Percentiles rank a stretch among this genome's conserved stretches.
Evolutionary conservation across 257 asterid genomes (phyloP).

Genomic region (Thymus mandschuricus): DNA sequence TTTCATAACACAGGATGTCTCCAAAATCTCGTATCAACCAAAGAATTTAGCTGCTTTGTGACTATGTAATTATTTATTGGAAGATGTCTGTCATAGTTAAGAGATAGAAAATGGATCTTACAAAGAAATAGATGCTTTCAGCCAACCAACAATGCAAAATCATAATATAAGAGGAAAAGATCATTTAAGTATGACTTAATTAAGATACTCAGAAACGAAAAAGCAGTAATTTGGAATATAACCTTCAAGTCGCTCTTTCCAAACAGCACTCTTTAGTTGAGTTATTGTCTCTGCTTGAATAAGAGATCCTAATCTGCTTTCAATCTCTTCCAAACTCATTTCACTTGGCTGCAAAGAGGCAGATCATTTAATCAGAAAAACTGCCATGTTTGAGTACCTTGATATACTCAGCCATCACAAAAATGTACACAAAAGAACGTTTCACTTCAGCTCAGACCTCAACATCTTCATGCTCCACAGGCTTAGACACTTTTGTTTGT

Average conservation of each 20-base stretch:
- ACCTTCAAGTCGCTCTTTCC: constrained; percentile 99
- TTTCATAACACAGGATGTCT: not conserved
- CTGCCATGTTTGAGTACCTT: constrained; percentile 19
- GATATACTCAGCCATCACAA: constrained; percentile 15
- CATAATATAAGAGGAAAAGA: not conserved
- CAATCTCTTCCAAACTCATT: constrained; percentile 98
- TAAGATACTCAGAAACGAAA: not conserved
- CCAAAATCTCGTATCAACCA: too few relatives aligned
- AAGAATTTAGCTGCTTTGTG: not conserved
- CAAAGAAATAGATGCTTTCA: too few relatives aligned
- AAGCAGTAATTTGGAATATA: constrained; percentile 22
- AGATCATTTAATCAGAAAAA: constrained; percentile 27
- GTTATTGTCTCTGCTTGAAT: constrained; percentile 77
- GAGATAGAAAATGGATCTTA: not conserved
- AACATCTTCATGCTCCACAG: constrained; percentile 80
- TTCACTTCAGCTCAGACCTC: constrained; percentile 53
- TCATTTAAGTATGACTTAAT: not conserved
- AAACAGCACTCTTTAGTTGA: constrained; percentile 85
- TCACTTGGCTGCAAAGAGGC: constrained; percentile 73
- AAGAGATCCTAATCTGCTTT: constrained; percentile 84
- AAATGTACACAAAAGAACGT: constrained; percentile 9
- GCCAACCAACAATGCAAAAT: not conserved
- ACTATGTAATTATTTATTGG: not conserved
- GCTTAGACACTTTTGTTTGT: constrained; percentile 63
- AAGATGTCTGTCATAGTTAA: not conserved